Evolutionary conservation across 352 stramenopile species (phyloP).

Genomic region (Aphanomyces euteiches): DNA sequence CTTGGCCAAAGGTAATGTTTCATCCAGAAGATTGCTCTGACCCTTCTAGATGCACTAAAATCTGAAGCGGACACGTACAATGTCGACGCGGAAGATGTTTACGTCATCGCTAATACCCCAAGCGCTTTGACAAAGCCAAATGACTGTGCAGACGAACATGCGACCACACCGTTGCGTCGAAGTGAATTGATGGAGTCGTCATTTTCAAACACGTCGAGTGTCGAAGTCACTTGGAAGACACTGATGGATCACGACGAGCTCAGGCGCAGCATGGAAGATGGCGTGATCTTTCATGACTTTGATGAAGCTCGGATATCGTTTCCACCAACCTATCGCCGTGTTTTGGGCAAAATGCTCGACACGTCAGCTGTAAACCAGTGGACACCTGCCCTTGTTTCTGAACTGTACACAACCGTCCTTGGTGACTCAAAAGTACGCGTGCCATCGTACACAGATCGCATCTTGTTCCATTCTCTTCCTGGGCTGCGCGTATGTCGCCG

Average conservation of each 20-base stretch:
- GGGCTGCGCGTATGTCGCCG: slow-evolving; percentile 34
- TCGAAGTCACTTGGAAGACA: slow-evolving; percentile 34
- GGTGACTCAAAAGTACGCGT: slow-evolving; percentile 58
- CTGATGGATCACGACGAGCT: slow-evolving; percentile 64
- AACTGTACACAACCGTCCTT: slow-evolving; percentile 59
- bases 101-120: too few relatives aligned
- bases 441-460: slow-evolving; percentile 86
- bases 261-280: slow-evolving; percentile 51
- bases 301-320: slow-evolving; percentile 66
- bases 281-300: slow-evolving; percentile 79
- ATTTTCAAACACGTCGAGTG: too few relatives aligned
- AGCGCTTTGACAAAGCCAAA: too few relatives aligned
- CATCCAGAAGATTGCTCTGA: too few relatives aligned
- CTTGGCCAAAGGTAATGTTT: background rate
- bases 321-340: slow-evolving; percentile 75
- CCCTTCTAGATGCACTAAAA: background rate
- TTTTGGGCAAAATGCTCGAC: slow-evolving; percentile 48
- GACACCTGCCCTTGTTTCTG: background rate
- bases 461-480: slow-evolving; percentile 76
- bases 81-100: too few relatives aligned
- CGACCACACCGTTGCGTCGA: too few relatives aligned
- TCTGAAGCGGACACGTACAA: too few relatives aligned
- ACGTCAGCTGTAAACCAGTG: background rate
- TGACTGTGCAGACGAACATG: too few relatives aligned
- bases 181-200: too few relatives aligned